Conservation (phyloP, 768 basidiomycete species). For the Tricholoma saponaceum region DNA sequence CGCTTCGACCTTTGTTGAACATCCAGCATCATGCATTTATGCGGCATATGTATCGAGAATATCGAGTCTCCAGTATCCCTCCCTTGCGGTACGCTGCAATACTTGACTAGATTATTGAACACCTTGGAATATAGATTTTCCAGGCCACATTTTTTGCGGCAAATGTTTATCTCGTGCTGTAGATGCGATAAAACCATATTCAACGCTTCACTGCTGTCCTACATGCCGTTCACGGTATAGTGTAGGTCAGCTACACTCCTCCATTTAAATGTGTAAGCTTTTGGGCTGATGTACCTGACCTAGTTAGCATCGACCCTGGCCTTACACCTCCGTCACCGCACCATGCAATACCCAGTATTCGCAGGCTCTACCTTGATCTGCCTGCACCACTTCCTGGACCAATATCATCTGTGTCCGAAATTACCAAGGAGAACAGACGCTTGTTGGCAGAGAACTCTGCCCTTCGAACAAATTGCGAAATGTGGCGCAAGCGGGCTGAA, state of each 20-base stretch:
- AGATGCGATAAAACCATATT: constrained; percentile 41
- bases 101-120: constrained; percentile 2
- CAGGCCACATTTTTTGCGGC: constrained; percentile 66
- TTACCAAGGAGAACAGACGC: constrained; percentile 32
- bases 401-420: constrained; percentile 11
- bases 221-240: constrained; percentile 52
- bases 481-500: constrained; percentile 49
- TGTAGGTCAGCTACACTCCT: constrained; percentile 37
- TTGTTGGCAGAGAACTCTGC: constrained; percentile 41
- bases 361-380: constrained; percentile 48
- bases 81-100: constrained; percentile 54
- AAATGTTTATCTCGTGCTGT: constrained; percentile 52
- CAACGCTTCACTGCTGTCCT: constrained; percentile 51
- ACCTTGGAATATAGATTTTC: neutral
- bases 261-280: neutral
- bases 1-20: neutral
- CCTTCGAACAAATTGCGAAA: constrained; percentile 35
- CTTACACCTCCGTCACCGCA: constrained; percentile 55
- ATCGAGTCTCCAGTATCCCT: constrained; percentile 53
- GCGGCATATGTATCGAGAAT: constrained; percentile 57
- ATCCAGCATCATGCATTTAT: constrained; percentile 39
- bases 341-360: constrained; percentile 55
- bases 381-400: constrained; percentile 14
- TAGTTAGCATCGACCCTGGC: constrained; percentile 44
- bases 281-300: neutral